These are phyloP conservation scores for Creolimax fragrantissima DNA, from an alignment of 78 protist species.

Conservation along the genomic window DNA sequence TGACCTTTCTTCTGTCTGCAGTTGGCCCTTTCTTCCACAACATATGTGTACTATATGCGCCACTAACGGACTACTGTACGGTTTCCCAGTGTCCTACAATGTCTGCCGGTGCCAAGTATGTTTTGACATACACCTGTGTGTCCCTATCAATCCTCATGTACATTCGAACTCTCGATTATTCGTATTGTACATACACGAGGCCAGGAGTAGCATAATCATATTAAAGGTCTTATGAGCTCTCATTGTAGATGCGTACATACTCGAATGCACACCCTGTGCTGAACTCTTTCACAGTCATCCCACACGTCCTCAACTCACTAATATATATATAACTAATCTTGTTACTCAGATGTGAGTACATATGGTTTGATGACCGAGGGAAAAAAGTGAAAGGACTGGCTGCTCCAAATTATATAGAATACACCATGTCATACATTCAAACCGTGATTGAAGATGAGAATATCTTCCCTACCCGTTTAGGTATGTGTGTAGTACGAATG, in stretches of 20 bases:
- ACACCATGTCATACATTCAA: neutral
- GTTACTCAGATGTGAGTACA: conserved; percentile 8
- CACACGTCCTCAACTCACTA: too few species aligned
- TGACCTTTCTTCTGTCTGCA: neutral
- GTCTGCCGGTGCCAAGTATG: conserved; percentile 16
- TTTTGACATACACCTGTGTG: too few species aligned
- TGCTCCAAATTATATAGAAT: conserved; percentile 12
- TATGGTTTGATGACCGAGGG: conserved; percentile 25
- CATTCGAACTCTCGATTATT: too few species aligned
- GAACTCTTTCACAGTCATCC: too few species aligned
- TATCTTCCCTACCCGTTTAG: conserved; percentile 16
- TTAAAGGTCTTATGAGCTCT: too few species aligned
- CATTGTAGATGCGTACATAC: too few species aligned
- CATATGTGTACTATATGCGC: neutral
- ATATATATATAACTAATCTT: too few species aligned
- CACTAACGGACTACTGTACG: neutral
- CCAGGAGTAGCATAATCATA: too few species aligned
- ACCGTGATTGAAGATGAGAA: neutral
- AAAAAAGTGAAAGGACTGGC: conserved; percentile 21
- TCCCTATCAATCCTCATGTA: too few species aligned
- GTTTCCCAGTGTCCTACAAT: neutral
- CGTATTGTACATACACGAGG: too few species aligned
- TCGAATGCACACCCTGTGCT: too few species aligned
- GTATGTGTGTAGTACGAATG: neutral
- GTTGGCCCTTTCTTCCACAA: conserved; percentile 6